Evolutionary conservation across 2,329 filamentous ascomycete species (phyloP).

Genomic region (Boeremia lycopersici): DNA sequence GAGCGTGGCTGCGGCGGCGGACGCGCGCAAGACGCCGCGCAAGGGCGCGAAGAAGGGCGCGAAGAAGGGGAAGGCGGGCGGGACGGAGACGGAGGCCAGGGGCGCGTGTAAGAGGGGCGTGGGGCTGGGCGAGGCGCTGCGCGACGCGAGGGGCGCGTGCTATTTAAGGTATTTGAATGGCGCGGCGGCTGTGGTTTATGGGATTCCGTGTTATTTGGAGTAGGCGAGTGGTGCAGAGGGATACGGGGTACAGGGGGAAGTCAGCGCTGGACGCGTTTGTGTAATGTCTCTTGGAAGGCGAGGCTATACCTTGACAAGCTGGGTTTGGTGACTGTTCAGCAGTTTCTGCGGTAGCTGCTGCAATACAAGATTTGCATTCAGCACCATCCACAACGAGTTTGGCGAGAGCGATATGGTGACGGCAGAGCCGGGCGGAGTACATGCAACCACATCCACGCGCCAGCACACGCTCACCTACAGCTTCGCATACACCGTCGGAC

Average conservation of each 20-base stretch:
- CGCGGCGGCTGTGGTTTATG: constrained; percentile 91
- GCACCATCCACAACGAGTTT: too few relatives aligned
- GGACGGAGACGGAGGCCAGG: constrained; percentile 26
- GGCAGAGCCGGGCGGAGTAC: too few relatives aligned
- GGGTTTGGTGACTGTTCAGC: too few relatives aligned
- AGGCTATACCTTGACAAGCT: too few relatives aligned
- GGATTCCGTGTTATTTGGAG: constrained; percentile 83
- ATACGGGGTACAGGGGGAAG: too few relatives aligned
- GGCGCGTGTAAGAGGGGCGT: constrained; percentile 32
- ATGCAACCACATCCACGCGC: too few relatives aligned
- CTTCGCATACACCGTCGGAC: constrained; percentile 10
- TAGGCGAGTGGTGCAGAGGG: constrained; percentile 21
- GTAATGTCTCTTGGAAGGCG: too few relatives aligned
- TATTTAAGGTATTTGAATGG: constrained; percentile 90
- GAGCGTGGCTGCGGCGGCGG: constrained; percentile 39
- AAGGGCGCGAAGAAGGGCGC: constrained; percentile 34
- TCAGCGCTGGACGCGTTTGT: too few relatives aligned
- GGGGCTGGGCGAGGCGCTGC: constrained; percentile 79
- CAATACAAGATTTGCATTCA: too few relatives aligned
- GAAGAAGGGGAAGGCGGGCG: constrained; percentile 38
- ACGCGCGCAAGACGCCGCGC: constrained; percentile 21
- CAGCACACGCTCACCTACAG: too few relatives aligned
- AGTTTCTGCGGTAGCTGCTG: too few relatives aligned
- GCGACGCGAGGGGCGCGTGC: constrained; percentile 76
- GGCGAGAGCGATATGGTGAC: too few relatives aligned